Conservation (phyloP, 768 basidiomycete species). For the Mycena capillaripes region DNA sequence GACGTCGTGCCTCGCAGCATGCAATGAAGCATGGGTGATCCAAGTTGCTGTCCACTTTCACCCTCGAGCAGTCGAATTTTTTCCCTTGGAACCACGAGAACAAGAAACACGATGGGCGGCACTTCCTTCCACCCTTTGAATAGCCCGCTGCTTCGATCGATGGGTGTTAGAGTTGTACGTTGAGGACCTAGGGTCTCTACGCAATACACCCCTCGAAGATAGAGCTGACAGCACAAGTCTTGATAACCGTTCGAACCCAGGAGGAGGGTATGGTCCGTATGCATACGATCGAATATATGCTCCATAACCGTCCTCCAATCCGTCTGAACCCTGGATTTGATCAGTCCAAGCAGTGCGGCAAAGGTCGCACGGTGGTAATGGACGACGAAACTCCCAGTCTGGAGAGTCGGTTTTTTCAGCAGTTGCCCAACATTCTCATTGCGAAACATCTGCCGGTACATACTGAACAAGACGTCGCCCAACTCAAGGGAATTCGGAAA, state of each 20-base stretch:
- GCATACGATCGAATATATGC: slow-evolving; percentile 40
- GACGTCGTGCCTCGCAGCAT: slow-evolving; percentile 35
- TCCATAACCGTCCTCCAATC: slow-evolving; percentile 49
- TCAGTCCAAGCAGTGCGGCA: slow-evolving; percentile 46
- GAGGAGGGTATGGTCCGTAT: slow-evolving; percentile 41
- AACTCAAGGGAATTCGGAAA: background rate
- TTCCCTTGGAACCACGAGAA: slow-evolving; percentile 52
- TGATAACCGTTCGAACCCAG: slow-evolving; percentile 52
- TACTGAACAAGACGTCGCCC: slow-evolving; percentile 6
- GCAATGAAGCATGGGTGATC: slow-evolving; percentile 46
- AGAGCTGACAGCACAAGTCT: slow-evolving; percentile 55
- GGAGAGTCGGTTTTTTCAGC: background rate
- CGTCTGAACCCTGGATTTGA: slow-evolving; percentile 37
- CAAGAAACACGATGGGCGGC: slow-evolving; percentile 54
- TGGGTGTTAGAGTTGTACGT: background rate
- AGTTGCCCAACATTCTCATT: slow-evolving; percentile 16
- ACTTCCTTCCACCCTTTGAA: slow-evolving; percentile 51
- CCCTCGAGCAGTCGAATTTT: slow-evolving; percentile 46
- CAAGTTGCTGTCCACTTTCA: slow-evolving; percentile 23
- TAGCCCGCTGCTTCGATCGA: slow-evolving; percentile 22
- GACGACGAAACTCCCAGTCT: slow-evolving; percentile 7
- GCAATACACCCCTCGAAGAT: slow-evolving; percentile 46
- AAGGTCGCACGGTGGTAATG: slow-evolving; percentile 52
- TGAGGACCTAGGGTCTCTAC: slow-evolving; percentile 1
- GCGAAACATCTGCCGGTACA: slow-evolving; percentile 20